Conservation (phyloP, 352 stramenopile species). For the Phytophthora brassicae region DNA sequence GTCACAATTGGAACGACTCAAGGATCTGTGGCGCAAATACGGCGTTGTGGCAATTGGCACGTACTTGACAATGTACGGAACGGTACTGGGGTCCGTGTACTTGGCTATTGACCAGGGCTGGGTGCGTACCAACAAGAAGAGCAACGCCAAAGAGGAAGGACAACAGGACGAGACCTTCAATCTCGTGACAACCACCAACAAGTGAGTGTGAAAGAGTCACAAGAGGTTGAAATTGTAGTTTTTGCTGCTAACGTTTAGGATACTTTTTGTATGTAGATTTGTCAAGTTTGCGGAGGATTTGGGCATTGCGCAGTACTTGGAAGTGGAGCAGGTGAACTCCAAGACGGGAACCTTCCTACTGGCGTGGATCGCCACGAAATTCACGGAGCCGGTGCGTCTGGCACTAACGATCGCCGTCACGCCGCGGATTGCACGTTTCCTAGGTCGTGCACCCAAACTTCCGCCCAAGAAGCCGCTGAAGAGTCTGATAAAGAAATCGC, state of each 20-base stretch:
- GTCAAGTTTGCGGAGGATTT: constrained; percentile 69
- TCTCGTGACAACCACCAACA: constrained; percentile 81
- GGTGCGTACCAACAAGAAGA: constrained; percentile 55
- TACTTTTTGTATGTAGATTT: constrained; percentile 35
- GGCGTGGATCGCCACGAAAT: constrained; percentile 87
- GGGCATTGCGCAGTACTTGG: constrained; percentile 78
- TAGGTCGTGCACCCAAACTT: constrained; percentile 68
- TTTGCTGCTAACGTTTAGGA: background rate
- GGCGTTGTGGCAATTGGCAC: constrained; percentile 81
- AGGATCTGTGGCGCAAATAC: constrained; percentile 85
- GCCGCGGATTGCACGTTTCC: constrained; percentile 70
- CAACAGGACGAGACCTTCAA: constrained; percentile 59
- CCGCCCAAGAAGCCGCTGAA: constrained; percentile 29
- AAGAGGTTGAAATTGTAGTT: background rate
- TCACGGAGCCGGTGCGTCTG: constrained; percentile 81
- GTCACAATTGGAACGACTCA: constrained; percentile 57
- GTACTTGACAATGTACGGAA: constrained; percentile 79
- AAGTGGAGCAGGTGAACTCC: constrained; percentile 77
- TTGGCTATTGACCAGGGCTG: constrained; percentile 80
- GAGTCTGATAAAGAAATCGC: constrained; percentile 25
- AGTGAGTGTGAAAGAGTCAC: constrained; percentile 43
- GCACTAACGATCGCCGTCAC: constrained; percentile 80
- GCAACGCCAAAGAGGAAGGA: constrained; percentile 19
- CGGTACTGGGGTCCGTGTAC: constrained; percentile 80
- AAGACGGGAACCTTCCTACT: constrained; percentile 83